Evolutionary conservation across 495 filamentous ascomycete genomes (phyloP), one percentile per base, ranked within the genome.

Genomic region (Penicillium antarcticum): DNA sequence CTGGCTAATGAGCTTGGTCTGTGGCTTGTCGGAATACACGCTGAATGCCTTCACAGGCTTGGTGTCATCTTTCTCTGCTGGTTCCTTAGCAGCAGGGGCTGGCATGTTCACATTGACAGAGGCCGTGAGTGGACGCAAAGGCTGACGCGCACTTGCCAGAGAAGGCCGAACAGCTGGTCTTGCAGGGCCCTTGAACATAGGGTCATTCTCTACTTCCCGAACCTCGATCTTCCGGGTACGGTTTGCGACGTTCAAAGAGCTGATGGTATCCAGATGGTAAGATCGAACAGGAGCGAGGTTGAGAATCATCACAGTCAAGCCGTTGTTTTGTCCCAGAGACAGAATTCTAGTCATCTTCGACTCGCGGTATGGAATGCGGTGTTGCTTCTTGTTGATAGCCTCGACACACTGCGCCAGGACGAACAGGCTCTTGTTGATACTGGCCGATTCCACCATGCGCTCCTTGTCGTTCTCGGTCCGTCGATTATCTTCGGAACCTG

Each of bases 391-490:
- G 50, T 78, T 82, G 56, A 98, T 98, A 12, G 94, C 94, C 69
- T 98, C 94, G 38, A 97, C 91, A 60, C 94, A 98, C 65, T 97
- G 91, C 18, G 90, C 90, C 24, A 98, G 74, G 26, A 96, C 91
- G 58, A 98, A 98, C 10, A 98, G 77, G 54, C 87, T 92, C 73
- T 97, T 98, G 77, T 98, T 98, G 75, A 98, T 98, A 63, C 90
- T 95, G 2, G 92, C 90, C n/a, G 91, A 96, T 67, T 98, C 94
- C 2, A 95, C 80, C 75, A 98, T 80, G 12, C 94, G 77, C 62
- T 96, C 91, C 69, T 94, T 95, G 53, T 86, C 89, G 70, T 98
- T 98, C 31, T 95, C 91, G 0, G 94, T 98, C 31, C 94, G 72
- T 19, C 94, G 78, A 66, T 98, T 98, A 64, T 98, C 94, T 68